Conservation (phyloP, 78 protist genomes). For the Dictyostelium intermedium region DNA sequence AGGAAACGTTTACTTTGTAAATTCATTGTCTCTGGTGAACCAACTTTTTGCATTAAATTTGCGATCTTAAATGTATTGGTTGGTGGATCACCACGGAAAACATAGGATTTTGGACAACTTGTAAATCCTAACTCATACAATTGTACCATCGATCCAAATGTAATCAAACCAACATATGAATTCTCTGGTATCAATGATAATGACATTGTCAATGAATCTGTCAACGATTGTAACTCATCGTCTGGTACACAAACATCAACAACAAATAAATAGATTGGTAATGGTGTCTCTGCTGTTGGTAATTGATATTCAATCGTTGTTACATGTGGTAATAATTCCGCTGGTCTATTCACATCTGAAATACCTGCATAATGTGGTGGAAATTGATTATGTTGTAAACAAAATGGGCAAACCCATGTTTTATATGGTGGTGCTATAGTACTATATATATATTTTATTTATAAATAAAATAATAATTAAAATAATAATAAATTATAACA, state of each 20-base stretch:
- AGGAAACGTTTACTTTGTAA: constrained; percentile 85
- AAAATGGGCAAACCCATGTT: constrained; percentile 95
- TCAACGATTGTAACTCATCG: constrained; percentile 91
- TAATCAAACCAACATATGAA: constrained; percentile 95
- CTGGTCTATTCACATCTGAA: constrained; percentile 87
- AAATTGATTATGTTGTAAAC: constrained; percentile 92
- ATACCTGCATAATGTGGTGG: constrained; percentile 94
- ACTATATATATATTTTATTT: too few relatives aligned
- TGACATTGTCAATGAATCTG: constrained; percentile 90
- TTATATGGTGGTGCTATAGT: constrained; percentile 82
- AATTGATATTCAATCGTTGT: constrained; percentile 75
- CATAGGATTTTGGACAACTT: constrained; percentile 89
- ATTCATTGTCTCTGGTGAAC: constrained; percentile 47
- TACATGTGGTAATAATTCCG: constrained; percentile 92
- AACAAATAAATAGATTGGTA: constrained; percentile 93
- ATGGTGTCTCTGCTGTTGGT: constrained; percentile 78
- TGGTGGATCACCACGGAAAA: constrained; percentile 91
- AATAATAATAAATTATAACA: too few relatives aligned
- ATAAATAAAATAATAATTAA: too few relatives aligned
- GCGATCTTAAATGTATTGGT: constrained; percentile 25
- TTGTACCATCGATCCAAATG: constrained; percentile 95
- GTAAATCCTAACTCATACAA: constrained; percentile 91
- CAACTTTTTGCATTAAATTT: constrained; percentile 40
- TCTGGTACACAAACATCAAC: constrained; percentile 94
- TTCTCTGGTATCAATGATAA: constrained; percentile 92